These are phyloP conservation scores for Coemansia sp. DNA, from an alignment of 192 early-diverging fungal species.

Conservation along the genomic window DNA sequence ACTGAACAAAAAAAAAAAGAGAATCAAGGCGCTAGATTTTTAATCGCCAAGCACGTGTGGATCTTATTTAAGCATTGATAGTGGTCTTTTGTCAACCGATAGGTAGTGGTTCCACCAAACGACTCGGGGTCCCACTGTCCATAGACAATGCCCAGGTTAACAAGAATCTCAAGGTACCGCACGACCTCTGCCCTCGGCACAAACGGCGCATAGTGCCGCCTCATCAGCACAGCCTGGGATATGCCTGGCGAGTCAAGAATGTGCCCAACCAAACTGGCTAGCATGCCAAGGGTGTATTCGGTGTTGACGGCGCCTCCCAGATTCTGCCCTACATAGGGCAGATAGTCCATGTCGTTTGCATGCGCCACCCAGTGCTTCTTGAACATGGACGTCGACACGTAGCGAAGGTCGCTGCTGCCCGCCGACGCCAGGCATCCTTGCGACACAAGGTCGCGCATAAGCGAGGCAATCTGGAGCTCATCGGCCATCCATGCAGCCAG, in stretches of 20 bases:
- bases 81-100: neutral
- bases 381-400: conserved; percentile 25
- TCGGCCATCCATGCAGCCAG: conserved; percentile 10
- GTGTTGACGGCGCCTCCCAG: conserved; percentile 23
- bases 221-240: conserved; percentile 27
- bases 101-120: neutral
- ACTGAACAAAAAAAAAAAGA: neutral
- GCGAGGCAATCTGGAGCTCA: neutral
- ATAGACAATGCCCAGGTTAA: conserved; percentile 11
- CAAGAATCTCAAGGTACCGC: conserved; percentile 23
- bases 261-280: conserved; percentile 22
- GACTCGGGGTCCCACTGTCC: neutral
- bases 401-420: conserved; percentile 38
- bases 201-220: conserved; percentile 35
- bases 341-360: conserved; percentile 12
- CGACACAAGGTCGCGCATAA: neutral
- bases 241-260: conserved; percentile 36
- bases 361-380: conserved; percentile 20
- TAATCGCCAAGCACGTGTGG: conserved; percentile 2
- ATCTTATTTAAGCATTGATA: neutral
- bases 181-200: conserved; percentile 28
- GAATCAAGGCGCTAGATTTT: neutral
- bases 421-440: conserved; percentile 12
- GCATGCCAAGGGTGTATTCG: conserved; percentile 17
- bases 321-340: conserved; percentile 34